Evolutionary conservation across 1,139 yeast species (phyloP).

Genomic region (Suhomyces anneliseae): DNA sequence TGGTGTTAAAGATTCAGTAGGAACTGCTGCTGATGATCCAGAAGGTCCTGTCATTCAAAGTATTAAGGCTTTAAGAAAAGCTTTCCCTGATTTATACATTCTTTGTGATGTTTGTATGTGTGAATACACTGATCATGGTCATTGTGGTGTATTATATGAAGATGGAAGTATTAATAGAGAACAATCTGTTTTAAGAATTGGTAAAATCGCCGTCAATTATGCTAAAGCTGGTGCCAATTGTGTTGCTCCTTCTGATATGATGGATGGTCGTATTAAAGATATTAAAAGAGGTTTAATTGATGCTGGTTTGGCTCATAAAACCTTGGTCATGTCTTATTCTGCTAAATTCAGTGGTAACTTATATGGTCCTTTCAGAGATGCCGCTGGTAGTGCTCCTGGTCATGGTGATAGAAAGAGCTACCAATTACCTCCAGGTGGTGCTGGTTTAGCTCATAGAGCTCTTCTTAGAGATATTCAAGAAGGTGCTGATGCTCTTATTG

Average conservation of each 20-base stretch:
- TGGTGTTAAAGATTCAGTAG: slow-evolving; percentile 75
- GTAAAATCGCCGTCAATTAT: slow-evolving; percentile 93
- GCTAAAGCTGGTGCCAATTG: slow-evolving; percentile 95
- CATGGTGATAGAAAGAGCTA: slow-evolving; percentile 91
- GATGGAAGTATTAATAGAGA: slow-evolving; percentile 85
- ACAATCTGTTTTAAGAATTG: slow-evolving; percentile 74
- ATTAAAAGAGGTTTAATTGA: slow-evolving; percentile 82
- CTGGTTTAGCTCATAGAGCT: slow-evolving; percentile 94
- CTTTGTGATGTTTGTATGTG: slow-evolving; percentile 96
- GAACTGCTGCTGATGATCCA: slow-evolving; percentile 95
- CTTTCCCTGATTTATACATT: slow-evolving; percentile 80
- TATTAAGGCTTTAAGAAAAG: slow-evolving; percentile 58
- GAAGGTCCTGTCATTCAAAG: slow-evolving; percentile 90
- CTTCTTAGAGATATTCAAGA: slow-evolving; percentile 79
- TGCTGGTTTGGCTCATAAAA: slow-evolving; percentile 83
- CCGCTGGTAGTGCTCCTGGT: slow-evolving; percentile 90
- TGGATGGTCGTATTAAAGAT: slow-evolving; percentile 90
- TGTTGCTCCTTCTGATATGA: slow-evolving; percentile 98
- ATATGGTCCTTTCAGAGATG: slow-evolving; percentile 97
- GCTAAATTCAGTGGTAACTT: slow-evolving; percentile 91
- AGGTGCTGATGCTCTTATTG: slow-evolving; percentile 94
- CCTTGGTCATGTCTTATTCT: slow-evolving; percentile 88
- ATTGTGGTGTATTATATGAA: slow-evolving; percentile 85
- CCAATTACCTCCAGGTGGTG: slow-evolving; percentile 91
- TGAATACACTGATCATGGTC: slow-evolving; percentile 96